phyloP scores from a whole-genome alignment of 2,329 filamentous ascomycete species.

The Chrysoporthe austroafricana region DNA sequence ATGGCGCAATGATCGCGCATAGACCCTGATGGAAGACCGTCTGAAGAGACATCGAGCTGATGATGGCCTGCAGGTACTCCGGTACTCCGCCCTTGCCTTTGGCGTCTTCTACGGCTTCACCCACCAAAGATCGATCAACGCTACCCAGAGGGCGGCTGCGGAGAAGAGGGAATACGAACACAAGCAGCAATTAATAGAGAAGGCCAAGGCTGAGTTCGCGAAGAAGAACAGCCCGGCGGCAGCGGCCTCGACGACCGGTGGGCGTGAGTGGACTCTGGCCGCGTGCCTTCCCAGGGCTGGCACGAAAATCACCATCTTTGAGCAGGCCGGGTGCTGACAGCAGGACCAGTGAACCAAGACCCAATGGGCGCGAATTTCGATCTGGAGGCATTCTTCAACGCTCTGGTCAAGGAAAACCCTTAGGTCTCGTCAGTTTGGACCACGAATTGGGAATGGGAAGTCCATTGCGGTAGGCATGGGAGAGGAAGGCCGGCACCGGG shows the following conservation, averaged over 20 bases:
- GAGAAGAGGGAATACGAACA: slow-evolving; percentile 84
- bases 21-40: slow-evolving; percentile 8
- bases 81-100: slow-evolving; percentile 90
- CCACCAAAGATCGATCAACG: slow-evolving; percentile 82
- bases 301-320: slow-evolving; percentile 31
- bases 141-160: slow-evolving; percentile 70
- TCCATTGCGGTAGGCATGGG: slow-evolving; percentile 21
- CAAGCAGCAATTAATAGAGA: slow-evolving; percentile 87
- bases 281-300: neutral
- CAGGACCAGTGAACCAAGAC: slow-evolving; percentile 51
- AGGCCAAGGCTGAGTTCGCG: slow-evolving; percentile 89
- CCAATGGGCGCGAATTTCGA: slow-evolving; percentile 89
- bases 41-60: slow-evolving; percentile 14
- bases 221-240: slow-evolving; percentile 68
- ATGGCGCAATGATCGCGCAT: slow-evolving; percentile 4
- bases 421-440: slow-evolving; percentile 39
- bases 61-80: slow-evolving; percentile 72
- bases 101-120: slow-evolving; percentile 95
- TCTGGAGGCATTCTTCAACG: slow-evolving; percentile 80
- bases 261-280: slow-evolving; percentile 36
- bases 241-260: slow-evolving; percentile 38
- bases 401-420: slow-evolving; percentile 59
- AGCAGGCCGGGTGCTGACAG: slow-evolving; percentile 32
- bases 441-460: slow-evolving; percentile 31
- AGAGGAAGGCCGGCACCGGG: slow-evolving; percentile 31